A percentile compares a stretch with the other conserved stretches of the same genome.
Evolutionary conservation across 768 basidiomycete species (phyloP).

Genomic region (Rhodotorula graminis): DNA sequence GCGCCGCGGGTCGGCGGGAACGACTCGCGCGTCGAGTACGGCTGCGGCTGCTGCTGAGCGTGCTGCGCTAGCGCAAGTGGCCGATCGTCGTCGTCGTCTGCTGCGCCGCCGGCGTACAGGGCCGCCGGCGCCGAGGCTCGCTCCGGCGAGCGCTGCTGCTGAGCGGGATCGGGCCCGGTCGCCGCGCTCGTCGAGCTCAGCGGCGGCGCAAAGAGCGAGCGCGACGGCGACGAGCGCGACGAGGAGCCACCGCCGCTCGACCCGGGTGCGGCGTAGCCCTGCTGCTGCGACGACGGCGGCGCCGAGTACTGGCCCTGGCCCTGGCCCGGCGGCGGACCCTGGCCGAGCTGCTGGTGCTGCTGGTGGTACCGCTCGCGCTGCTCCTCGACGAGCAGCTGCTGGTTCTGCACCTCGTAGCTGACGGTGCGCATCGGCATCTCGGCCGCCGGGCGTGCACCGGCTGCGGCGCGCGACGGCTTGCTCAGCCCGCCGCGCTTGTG

Average conservation of each 20-base stretch:
- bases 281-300: too few species aligned
- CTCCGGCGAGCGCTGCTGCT: background rate
- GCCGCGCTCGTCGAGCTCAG: conserved; percentile 7
- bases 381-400: conserved; percentile 79
- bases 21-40: conserved; percentile 11
- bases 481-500: conserved; percentile 16
- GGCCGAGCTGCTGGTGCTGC: conserved; percentile 10
- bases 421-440: conserved; percentile 84
- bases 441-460: conserved; percentile 58
- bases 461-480: conserved; percentile 48
- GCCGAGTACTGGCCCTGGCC: too few species aligned
- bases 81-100: conserved; percentile 31
- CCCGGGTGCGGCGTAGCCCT: too few species aligned
- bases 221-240: too few species aligned
- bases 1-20: conserved; percentile 7
- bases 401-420: conserved; percentile 90
- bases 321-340: background rate
- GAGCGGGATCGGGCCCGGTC: background rate
- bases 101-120: conserved; percentile 1
- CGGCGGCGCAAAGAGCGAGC: conserved; percentile 13
- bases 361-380: conserved; percentile 14
- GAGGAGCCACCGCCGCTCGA: too few species aligned
- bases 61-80: conserved; percentile 6
- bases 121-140: conserved; percentile 25
- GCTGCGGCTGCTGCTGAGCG: background rate